Base-by-base conservation (phyloP, 495 filamentous ascomycete species). In the Sordaria brevicollis region DNA sequence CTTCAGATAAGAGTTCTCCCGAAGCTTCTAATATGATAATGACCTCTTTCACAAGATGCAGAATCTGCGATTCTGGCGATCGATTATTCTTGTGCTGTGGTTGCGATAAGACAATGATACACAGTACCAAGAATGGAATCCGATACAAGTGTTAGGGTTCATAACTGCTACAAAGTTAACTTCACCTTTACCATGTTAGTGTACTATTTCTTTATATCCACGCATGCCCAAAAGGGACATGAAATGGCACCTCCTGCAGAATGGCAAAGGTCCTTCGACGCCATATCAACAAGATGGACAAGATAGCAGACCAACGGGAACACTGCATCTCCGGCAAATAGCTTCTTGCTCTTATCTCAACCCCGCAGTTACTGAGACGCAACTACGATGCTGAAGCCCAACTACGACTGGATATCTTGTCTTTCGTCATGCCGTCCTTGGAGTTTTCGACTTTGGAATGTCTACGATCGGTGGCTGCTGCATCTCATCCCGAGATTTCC, bases 401-500 rank as follows among this genome's bases (percentile, higher is more conserved):
- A 0, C 5, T 33, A 31, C 49, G 49, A 57, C 49, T 17, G 49
- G 49, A 57, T 31, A 17, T 57, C 25, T 31, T 25, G 11, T 57
- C 49, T 29, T 33, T 13, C 25, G 33, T 17, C 25, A 62, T 62
- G 25, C 25, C 49, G 49, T 62, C 9, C 49, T 29, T 15, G 11
- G 49, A 62, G 25, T 29, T 62, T 31, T 4, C 5, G 13, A 62
- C 49, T 17, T n/a, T 62, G 49, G 19, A 29, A 62, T 69, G 68
- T 70, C 25, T 36, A 65, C 38, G 68, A 69, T 71, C 69, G 49
- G 25, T 39, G 62, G 68, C 71, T 41, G 19, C 35, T 72, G 70
- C 68, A 74, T 65, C 70, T 67, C 25, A 62, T 62, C 34, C 67
- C 29, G 68, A 70, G 66, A 72, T 70, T 17, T 72, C 31, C 70